Percentiles rank a stretch among this genome's conserved stretches.
Evolutionary conservation across 176 grass and related monocot genomes (phyloP).

Genomic region (Aechmea fasciata): DNA sequence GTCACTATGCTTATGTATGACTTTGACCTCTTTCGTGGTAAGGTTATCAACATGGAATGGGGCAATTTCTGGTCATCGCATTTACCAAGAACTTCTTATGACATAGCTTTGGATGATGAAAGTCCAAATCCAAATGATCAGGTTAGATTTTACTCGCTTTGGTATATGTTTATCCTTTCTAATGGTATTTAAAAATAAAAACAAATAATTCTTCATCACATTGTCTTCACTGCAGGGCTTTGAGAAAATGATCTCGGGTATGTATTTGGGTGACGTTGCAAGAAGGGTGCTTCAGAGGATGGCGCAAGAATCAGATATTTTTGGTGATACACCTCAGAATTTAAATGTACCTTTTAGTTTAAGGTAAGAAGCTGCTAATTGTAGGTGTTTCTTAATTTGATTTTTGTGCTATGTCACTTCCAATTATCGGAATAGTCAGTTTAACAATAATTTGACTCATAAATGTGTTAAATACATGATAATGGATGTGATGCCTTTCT

Average conservation of each 20-base stretch:
- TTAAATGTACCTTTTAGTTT: slow-evolving; percentile 59
- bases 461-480: not conserved
- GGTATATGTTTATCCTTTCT: slow-evolving; percentile 1
- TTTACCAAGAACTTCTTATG: slow-evolving; percentile 80
- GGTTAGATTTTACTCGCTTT: slow-evolving; percentile 24
- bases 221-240: slow-evolving; percentile 44
- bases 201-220: not conserved
- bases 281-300: slow-evolving; percentile 62
- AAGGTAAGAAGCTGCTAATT: slow-evolving; percentile 31
- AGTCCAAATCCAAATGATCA: slow-evolving; percentile 82
- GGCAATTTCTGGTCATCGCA: slow-evolving; percentile 95
- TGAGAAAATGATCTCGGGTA: slow-evolving; percentile 97
- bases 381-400: not conserved
- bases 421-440: too few relatives aligned
- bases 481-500: not conserved
- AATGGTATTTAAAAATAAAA: too few relatives aligned
- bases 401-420: too few relatives aligned
- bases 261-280: slow-evolving; percentile 88
- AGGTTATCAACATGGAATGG: slow-evolving; percentile 99
- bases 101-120: slow-evolving; percentile 63
- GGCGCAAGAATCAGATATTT: slow-evolving; percentile 63
- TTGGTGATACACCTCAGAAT: slow-evolving; percentile 43
- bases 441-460: not conserved
- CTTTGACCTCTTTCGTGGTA: slow-evolving; percentile 14
- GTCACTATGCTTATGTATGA: slow-evolving; percentile 9